A percentile compares a stretch with the other conserved stretches of the same genome.
These are phyloP conservation scores for Rhodotorula diobovata DNA, from an alignment of 768 basidiomycete genomes.

Conservation along the genomic window DNA sequence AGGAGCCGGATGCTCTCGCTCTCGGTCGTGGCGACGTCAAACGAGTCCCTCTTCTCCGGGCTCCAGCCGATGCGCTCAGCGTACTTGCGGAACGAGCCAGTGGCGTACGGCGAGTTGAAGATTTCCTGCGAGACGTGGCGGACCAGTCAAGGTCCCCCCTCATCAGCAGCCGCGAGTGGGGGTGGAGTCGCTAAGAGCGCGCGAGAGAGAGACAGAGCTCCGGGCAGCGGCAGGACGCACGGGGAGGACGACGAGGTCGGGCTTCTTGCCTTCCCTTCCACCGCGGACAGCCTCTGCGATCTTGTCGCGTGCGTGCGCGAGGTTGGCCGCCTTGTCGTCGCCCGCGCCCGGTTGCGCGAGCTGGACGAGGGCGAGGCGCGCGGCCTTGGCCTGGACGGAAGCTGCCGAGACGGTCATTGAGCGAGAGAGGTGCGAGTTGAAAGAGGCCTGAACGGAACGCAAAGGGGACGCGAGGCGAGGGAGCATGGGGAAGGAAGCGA, in stretches of 20 bases:
- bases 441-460: not conserved
- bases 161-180: no score
- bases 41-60: conserved; percentile 50
- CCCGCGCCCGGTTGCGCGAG: conserved; percentile 54
- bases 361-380: conserved; percentile 84
- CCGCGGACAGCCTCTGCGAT: conserved; percentile 60
- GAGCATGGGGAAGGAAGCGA: conserved; percentile 27
- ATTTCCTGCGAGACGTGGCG: conserved; percentile 47
- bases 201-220: conserved; percentile 46
- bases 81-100: conserved; percentile 36
- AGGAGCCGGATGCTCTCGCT: conserved; percentile 80
- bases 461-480: not conserved
- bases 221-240: no score
- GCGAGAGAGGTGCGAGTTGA: conserved; percentile 1
- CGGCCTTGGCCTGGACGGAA: conserved; percentile 50
- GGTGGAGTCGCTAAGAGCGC: not conserved
- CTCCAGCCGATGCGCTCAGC: conserved; percentile 58
- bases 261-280: conserved; percentile 62
- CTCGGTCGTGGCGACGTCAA: conserved; percentile 55
- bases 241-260: conserved; percentile 81
- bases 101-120: conserved; percentile 52
- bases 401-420: conserved; percentile 15
- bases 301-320: conserved; percentile 66
- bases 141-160: no score
- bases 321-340: conserved; percentile 68